phyloP scores from a whole-genome alignment of 345 rosid genomes.

The Noccaea bulbosa region DNA sequence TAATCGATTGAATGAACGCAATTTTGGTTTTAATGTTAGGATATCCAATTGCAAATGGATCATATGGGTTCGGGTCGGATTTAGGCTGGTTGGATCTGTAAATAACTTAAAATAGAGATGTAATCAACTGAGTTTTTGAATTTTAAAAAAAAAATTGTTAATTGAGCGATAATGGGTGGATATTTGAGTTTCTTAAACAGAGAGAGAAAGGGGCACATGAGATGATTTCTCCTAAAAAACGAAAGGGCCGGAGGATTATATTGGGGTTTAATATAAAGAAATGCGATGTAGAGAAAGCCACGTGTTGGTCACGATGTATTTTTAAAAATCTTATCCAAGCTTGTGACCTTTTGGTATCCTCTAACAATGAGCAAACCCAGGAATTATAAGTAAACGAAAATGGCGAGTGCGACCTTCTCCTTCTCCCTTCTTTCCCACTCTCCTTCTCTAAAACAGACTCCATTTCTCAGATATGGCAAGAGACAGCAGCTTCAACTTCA shows the following conservation, averaged over 20 bases:
- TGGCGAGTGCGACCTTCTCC: conserved; percentile 76
- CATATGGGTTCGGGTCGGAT: too few species aligned
- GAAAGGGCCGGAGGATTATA: not conserved
- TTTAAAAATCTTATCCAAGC: conserved; percentile 44
- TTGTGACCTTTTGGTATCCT: not conserved
- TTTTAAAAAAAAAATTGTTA: too few species aligned
- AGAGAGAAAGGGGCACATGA: too few species aligned
- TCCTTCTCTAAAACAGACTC: conserved; percentile 40
- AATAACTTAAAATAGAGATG: too few species aligned
- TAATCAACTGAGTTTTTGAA: too few species aligned
- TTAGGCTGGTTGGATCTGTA: too few species aligned
- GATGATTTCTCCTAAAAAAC: too few species aligned
- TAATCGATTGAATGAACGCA: too few species aligned
- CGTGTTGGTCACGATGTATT: conserved; percentile 35
- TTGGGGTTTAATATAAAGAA: conserved; percentile 10
- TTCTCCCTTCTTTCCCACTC: conserved; percentile 54
- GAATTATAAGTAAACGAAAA: conserved; percentile 24
- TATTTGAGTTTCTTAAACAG: too few species aligned
- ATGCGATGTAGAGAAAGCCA: conserved; percentile 21
- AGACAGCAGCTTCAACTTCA: conserved; percentile 23
- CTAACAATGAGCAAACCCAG: conserved; percentile 31
- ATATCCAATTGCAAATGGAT: too few species aligned
- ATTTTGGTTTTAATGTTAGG: too few species aligned
- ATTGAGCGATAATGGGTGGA: too few species aligned
- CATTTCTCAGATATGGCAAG: conserved; percentile 35